phyloP scores from a whole-genome alignment of 306 rosid genomes.

The Vachellia pachyceras region DNA sequence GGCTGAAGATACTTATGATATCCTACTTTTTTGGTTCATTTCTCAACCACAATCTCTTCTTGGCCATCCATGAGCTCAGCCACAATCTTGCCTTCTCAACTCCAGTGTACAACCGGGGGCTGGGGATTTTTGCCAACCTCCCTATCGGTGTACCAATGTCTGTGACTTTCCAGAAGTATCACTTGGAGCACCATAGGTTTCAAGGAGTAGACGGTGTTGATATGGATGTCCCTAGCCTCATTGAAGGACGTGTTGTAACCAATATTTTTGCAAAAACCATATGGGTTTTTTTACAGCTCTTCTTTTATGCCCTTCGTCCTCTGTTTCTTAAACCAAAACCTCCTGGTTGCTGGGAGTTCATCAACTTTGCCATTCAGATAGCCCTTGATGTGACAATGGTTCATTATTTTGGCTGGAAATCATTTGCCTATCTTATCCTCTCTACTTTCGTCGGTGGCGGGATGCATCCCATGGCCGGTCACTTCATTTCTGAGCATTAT shows the following conservation, averaged over 20 bases:
- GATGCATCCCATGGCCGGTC: constrained; percentile 99
- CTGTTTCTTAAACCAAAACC: constrained; percentile 89
- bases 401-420: constrained; percentile 74
- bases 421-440: constrained; percentile 75
- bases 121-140: constrained; percentile 91
- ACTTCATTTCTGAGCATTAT: constrained; percentile 93
- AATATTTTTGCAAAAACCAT: constrained; percentile 60
- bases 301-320: constrained; percentile 86
- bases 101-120: constrained; percentile 81
- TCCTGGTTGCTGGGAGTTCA: constrained; percentile 86
- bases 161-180: constrained; percentile 93
- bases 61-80: constrained; percentile 95
- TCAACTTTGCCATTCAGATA: constrained; percentile 70
- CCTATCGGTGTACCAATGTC: constrained; percentile 96
- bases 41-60: constrained; percentile 93
- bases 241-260: constrained; percentile 77
- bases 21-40: constrained; percentile 95
- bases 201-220: constrained; percentile 95
- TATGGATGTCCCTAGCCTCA: constrained; percentile 83
- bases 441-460: constrained; percentile 95
- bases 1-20: constrained; percentile 76
- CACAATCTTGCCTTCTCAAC: constrained; percentile 95
- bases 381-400: constrained; percentile 70
- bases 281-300: constrained; percentile 87
- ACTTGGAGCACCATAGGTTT: constrained; percentile 90